Percentiles rank a stretch among this genome's conserved stretches.
Conservation (phyloP, 1,139 yeast species). For the Geotrichum restrictum region DNA sequence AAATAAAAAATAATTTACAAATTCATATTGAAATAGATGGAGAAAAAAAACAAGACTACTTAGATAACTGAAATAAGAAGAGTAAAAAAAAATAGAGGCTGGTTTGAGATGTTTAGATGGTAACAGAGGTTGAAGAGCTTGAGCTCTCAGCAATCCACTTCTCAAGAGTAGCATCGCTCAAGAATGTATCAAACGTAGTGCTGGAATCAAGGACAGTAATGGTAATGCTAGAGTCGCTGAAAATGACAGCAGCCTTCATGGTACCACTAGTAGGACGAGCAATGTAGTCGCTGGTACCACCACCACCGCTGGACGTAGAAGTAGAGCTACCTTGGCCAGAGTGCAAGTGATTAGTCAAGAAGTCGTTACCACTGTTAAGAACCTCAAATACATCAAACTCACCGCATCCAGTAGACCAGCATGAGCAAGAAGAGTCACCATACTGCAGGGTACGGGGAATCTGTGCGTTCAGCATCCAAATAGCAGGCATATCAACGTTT, state of each 20-base stretch:
- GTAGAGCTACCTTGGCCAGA: conserved; percentile 64
- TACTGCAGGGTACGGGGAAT: conserved; percentile 93
- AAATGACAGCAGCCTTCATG: conserved; percentile 86
- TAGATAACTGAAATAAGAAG: not conserved
- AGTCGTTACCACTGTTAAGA: conserved; percentile 64
- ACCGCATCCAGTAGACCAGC: conserved; percentile 97
- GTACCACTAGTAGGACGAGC: conserved; percentile 72
- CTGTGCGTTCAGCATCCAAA: conserved; percentile 91
- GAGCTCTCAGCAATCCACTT: conserved; percentile 18
- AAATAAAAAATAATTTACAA: too few relatives aligned
- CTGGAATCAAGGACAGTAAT: conserved; percentile 18
- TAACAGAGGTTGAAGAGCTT: conserved; percentile 12
- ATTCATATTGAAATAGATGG: not conserved
- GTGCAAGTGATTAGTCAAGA: conserved; percentile 79
- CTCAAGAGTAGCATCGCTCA: conserved; percentile 8
- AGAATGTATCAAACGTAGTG: conserved; percentile 13
- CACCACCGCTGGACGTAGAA: conserved; percentile 46
- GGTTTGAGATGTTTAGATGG: conserved; percentile 1
- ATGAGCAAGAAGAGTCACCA: conserved; percentile 73
- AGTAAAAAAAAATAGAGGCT: not conserved
- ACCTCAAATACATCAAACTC: conserved; percentile 91
- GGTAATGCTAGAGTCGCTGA: conserved; percentile 33
- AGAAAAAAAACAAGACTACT: not conserved
- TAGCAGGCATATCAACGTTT: conserved; percentile 87
- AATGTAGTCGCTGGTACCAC: conserved; percentile 86